These are phyloP conservation scores for Trichoderma hamatum DNA, from an alignment of 2,329 filamentous ascomycete genomes.

Conservation along the genomic window DNA sequence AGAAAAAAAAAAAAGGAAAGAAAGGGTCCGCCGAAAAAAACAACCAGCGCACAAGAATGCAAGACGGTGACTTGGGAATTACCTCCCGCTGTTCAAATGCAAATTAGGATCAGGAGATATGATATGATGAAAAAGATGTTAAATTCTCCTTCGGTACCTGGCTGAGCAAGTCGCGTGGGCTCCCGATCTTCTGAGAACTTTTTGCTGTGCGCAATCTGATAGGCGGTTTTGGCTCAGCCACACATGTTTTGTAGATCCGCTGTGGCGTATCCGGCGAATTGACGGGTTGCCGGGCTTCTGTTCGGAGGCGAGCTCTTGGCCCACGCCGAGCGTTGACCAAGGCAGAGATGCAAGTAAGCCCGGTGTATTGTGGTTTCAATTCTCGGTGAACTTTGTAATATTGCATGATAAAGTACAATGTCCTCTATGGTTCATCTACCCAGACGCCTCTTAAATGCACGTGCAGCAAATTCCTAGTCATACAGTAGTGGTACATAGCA, in stretches of 20 bases:
- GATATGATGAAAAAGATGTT: not conserved
- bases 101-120: not conserved
- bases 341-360: not conserved
- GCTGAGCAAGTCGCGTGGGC: constrained; percentile 14
- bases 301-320: not conserved
- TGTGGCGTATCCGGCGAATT: constrained; percentile 13
- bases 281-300: constrained; percentile 13
- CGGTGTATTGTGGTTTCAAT: not conserved
- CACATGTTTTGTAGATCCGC: constrained; percentile 11
- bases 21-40: not conserved
- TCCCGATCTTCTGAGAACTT: constrained; percentile 17
- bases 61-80: not conserved
- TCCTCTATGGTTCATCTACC: not conserved
- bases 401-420: not conserved
- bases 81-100: not conserved
- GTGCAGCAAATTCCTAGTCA: not conserved
- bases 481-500: constrained; percentile 3
- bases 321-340: not conserved
- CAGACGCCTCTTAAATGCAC: constrained; percentile 19
- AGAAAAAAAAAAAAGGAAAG: not conserved
- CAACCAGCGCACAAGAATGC: constrained; percentile 4
- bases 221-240: constrained; percentile 16
- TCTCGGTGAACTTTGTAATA: not conserved
- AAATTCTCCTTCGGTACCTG: constrained; percentile 13
- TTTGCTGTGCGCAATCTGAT: constrained; percentile 20